Base-by-base conservation (phyloP, 805 yeast species). In the Grigorovia transvaalensis region DNA sequence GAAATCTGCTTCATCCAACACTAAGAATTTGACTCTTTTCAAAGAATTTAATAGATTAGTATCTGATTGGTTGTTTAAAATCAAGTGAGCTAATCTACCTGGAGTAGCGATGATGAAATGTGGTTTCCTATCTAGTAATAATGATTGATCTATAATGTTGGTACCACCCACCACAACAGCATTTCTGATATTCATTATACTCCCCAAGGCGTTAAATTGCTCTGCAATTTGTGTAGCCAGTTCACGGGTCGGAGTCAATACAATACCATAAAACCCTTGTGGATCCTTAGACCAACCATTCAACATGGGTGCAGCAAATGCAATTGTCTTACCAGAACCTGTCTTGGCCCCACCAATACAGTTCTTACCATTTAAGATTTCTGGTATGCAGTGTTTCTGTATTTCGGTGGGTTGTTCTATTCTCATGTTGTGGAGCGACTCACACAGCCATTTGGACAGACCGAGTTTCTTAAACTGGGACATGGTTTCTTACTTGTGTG, bases 341-440 rank as follows among this genome's bases (percentile, higher is more conserved):
- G 99, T 93, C 67, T 86, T 86, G 35, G 99, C 99, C 45, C 99
- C 99, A 49, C 99, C 99, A 50, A 93, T 91, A 69, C 96, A 90
- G 66, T 90, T 96, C 58, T 82, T 58, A 44, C 78, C 97, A 7
- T 38, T 7, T 42, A 93, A 65, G 52, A 93, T 86, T 52, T 84
- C 79, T 0, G 98, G 98, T 47, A 93, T 91, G 64, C 96, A 88
- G 4, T 88, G 87, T 9, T 72, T 64, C 66, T 93, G 99, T 71
- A 93, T 91, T 19, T 80, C 79, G 0, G 98, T 87, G 1, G 99
- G 99, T 5, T 77, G 74, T 29, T 76, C 72, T 46, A 93, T 93
- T 54, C 82, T 82, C 95, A 93, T 88, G 8, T 95, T 80, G 0
- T 70, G 67, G 4, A 93, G 75, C 0, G 96, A 77, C 58, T 91